Percentiles rank a stretch among this genome's conserved stretches.
Evolutionary conservation across 139 green algal species (phyloP).

Genomic region (Coccomyxa sp.): DNA sequence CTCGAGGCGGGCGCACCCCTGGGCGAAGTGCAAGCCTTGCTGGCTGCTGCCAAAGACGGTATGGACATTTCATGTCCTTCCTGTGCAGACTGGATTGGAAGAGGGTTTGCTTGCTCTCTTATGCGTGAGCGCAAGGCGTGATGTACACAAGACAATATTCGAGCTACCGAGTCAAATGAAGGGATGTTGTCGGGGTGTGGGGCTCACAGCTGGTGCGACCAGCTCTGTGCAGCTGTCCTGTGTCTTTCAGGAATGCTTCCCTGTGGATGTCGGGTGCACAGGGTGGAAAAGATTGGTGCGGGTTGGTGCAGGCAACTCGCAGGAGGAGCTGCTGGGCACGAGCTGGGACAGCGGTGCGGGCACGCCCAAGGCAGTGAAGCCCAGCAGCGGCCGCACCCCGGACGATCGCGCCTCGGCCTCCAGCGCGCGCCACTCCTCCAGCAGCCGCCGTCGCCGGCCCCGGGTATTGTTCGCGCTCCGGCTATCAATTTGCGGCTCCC

Average conservation of each 20-base stretch:
- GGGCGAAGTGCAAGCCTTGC: conserved; percentile 19
- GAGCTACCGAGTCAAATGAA: no score
- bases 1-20: conserved; percentile 40
- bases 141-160: no score
- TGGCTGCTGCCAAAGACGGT: not conserved
- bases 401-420: not conserved
- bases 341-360: not conserved
- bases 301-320: not conserved
- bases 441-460: no score
- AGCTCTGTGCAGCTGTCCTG: no score
- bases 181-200: no score
- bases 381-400: not conserved
- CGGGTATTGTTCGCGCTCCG: not conserved
- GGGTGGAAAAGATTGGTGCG: not conserved
- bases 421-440: not conserved
- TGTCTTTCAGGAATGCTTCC: no score
- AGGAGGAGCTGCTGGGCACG: not conserved
- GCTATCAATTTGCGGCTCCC: no score
- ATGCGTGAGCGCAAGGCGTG: no score
- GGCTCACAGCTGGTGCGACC: no score
- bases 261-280: not conserved
- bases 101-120: not conserved
- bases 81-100: not conserved
- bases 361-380: not conserved
- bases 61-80: not conserved